Base-by-base conservation (phyloP, 352 stramenopile genomes). In the Pythium phragmiticola region DNA sequence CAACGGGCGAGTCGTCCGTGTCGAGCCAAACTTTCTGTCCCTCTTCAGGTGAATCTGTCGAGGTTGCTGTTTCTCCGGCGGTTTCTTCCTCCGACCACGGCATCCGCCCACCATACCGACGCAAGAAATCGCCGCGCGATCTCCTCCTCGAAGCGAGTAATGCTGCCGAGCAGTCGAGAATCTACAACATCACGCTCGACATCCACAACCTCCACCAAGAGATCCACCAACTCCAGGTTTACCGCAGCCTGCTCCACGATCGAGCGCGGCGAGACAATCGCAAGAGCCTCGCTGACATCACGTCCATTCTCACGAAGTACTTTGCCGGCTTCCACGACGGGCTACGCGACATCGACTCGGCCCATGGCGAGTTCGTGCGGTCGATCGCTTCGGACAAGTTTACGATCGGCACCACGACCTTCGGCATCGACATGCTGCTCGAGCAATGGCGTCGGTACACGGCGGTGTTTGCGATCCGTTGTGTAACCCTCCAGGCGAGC, bases 181-280 rank as follows among this genome's bases (percentile, higher is more conserved):
- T 65, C 0, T 65, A 61, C 63, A 65, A 65, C 50, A 56, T 70
- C 19, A 65, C 16, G n/a, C 63, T 70, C 33, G 63, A 61, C 37
- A 21, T 65, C 19, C 49, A 70, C 56, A 37, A 65, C 42, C 43
- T 70, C 49, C 57, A 59, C 21, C 56, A 61, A 13, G 46, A 70
- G 36, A n/a, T 70, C 14, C 19, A 43, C 3, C 30, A 57, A 19
- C 43, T 70, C 16, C 3, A 34, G 2, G 16, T 61, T 4, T 33
- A 33, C 2, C 51, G 45, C 9, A 33, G 41, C 36, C 43, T 63
- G 13, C 43, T 63, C 7, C 16, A 37, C 13, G 36, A 19, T 9
- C 36, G 23, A 36, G 23, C 12, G 47, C 23, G 23, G 11, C 26
- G 16, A 21, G 26, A 23, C 11, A 28, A 5, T 9, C 3, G 12